These are phyloP conservation scores for Calonectria honghensis DNA, from an alignment of 2,329 filamentous ascomycete species.

Conservation along the genomic window DNA sequence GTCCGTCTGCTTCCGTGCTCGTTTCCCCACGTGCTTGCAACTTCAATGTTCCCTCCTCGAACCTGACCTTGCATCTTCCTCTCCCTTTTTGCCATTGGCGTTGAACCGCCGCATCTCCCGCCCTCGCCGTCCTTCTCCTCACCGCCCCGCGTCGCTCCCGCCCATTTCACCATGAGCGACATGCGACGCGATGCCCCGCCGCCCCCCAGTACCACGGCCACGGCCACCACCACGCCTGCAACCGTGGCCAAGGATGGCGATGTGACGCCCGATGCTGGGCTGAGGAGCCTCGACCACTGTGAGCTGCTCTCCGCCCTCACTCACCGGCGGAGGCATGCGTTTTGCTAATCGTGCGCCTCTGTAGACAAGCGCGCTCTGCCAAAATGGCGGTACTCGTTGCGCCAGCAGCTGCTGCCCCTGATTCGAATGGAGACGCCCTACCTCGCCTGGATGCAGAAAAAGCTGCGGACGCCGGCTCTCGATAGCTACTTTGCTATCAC, in stretches of 20 bases:
- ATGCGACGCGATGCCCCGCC: constrained; percentile 59
- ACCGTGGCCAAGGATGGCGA: constrained; percentile 51
- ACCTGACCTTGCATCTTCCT: constrained; percentile 35
- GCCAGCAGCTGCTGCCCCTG: constrained; percentile 88
- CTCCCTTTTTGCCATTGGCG: constrained; percentile 49
- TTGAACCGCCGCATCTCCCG: constrained; percentile 20
- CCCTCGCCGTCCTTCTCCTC: constrained; percentile 8
- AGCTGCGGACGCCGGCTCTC: constrained; percentile 86
- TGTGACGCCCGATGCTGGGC: constrained; percentile 78
- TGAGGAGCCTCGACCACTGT: constrained; percentile 89
- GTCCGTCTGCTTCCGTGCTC: constrained; percentile 21
- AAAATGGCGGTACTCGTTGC: constrained; percentile 89
- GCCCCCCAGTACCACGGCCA: constrained; percentile 43
- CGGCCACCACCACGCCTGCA: constrained; percentile 37
- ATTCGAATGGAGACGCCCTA: constrained; percentile 97
- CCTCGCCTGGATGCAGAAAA: constrained; percentile 89
- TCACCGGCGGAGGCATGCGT: constrained; percentile 20
- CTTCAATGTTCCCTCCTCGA: constrained; percentile 40
- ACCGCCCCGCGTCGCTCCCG: constrained; percentile 31
- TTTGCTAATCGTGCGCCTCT: constrained; percentile 35
- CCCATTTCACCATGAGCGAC: constrained; percentile 58
- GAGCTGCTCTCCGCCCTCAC: constrained; percentile 56
- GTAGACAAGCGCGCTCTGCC: constrained; percentile 89
- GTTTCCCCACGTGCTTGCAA: constrained; percentile 35
- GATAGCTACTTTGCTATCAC: constrained; percentile 98